These are phyloP conservation scores for Curvularia spicifera DNA, from an alignment of 2,329 filamentous ascomycete genomes.

Conservation along the genomic window DNA sequence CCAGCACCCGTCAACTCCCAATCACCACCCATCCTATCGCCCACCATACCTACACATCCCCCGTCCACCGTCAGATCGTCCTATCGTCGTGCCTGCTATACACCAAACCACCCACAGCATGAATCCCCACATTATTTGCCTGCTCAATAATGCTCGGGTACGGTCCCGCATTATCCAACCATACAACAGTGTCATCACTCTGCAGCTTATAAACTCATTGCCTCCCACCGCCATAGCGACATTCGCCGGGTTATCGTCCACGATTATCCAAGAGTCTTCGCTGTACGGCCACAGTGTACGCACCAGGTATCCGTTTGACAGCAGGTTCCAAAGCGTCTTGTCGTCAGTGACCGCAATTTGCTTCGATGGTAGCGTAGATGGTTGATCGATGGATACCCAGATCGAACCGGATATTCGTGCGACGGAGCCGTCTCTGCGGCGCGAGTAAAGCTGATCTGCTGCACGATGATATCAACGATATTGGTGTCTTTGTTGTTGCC, in stretches of 20 bases:
- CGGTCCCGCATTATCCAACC: conserved; percentile 29
- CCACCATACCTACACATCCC: conserved; percentile 24
- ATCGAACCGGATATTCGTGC: no score
- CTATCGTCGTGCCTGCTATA: conserved; percentile 37
- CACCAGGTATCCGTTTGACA: conserved; percentile 35
- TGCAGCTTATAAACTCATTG: conserved; percentile 40
- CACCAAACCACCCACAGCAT: conserved; percentile 27
- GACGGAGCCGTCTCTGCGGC: no score
- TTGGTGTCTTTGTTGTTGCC: no score
- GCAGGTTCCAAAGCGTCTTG: conserved; percentile 36
- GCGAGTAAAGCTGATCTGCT: no score
- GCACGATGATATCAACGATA: no score
- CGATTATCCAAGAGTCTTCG: conserved; percentile 28
- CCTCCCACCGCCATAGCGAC: conserved; percentile 34
- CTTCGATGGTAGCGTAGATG: no score
- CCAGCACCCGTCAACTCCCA: conserved; percentile 31
- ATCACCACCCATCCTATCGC: conserved; percentile 32
- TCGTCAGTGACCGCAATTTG: conserved; percentile 29
- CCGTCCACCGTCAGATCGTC: conserved; percentile 39
- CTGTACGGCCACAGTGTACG: conserved; percentile 33
- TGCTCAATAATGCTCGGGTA: conserved; percentile 35
- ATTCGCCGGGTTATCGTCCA: conserved; percentile 34
- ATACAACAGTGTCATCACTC: conserved; percentile 33
- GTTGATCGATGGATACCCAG: no score
- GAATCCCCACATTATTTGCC: conserved; percentile 21